Conservation (phyloP, 192 early-diverging fungal genomes). For the Endogone sp. region DNA sequence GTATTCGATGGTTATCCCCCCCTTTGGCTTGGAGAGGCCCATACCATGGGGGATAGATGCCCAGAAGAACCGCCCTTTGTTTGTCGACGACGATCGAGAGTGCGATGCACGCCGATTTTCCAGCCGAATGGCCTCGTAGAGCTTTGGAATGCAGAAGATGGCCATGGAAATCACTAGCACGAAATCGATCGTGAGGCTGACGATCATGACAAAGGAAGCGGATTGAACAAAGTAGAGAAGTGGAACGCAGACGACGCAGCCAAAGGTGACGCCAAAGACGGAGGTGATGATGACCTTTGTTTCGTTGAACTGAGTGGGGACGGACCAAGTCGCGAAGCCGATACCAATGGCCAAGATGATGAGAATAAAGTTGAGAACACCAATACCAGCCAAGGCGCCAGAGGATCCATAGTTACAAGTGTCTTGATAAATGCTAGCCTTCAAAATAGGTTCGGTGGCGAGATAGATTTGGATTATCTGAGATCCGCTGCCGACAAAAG, state of each 20-base stretch:
- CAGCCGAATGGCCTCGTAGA: conserved; percentile 7
- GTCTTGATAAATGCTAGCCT: neutral
- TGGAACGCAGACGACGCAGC: conserved; percentile 3
- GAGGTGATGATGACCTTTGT: conserved; percentile 11
- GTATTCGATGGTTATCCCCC: neutral
- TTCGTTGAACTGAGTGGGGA: conserved; percentile 16
- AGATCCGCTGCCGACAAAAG: neutral
- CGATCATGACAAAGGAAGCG: conserved; percentile 2
- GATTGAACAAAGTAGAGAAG: conserved; percentile 7
- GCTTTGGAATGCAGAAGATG: conserved; percentile 10
- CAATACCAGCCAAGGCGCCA: conserved; percentile 5
- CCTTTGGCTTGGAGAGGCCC: neutral
- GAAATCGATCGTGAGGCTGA: conserved; percentile 9
- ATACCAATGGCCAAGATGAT: conserved; percentile 7
- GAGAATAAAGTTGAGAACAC: conserved; percentile 3
- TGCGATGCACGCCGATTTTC: neutral
- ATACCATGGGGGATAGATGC: neutral
- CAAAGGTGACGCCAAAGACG: conserved; percentile 3
- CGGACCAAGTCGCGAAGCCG: conserved; percentile 8
- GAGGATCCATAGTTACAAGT: conserved; percentile 5
- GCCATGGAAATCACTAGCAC: conserved; percentile 6
- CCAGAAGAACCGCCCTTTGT: neutral
- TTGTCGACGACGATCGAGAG: neutral
- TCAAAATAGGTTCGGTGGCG: conserved; percentile 1
- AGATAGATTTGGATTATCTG: neutral